Conservation (phyloP, 495 filamentous ascomycete species). For the Amniculicola lignicola region DNA sequence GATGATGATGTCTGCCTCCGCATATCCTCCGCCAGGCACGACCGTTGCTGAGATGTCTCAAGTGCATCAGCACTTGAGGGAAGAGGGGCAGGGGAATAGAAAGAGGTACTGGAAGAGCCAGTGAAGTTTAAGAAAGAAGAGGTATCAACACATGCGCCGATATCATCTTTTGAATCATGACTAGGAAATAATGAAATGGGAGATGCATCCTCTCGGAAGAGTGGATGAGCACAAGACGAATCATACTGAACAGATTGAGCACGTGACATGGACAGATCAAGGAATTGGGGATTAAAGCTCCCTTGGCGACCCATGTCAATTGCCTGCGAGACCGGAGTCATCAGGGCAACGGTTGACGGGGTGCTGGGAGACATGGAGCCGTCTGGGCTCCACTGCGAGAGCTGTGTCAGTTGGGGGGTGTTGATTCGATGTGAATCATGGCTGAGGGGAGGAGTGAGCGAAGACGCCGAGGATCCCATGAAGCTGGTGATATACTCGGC, state of each 20-base stretch:
- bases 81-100: constrained; percentile 19
- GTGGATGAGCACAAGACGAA: constrained; percentile 22
- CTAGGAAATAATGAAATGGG: constrained; percentile 21
- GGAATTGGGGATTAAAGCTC: constrained; percentile 34
- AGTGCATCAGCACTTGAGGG: constrained; percentile 24
- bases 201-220: constrained; percentile 18
- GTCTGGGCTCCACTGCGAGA: constrained; percentile 26
- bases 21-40: constrained; percentile 34
- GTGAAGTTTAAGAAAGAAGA: constrained; percentile 25
- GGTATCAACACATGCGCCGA: constrained; percentile 25
- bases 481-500: constrained; percentile 18
- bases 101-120: constrained; percentile 21
- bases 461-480: background rate
- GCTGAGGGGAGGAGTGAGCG: constrained; percentile 7
- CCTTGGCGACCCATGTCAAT: constrained; percentile 39
- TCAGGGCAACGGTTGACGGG: constrained; percentile 18
- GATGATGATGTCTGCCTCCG: constrained; percentile 29
- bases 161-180: constrained; percentile 18
- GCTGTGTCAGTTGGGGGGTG: constrained; percentile 18
- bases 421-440: background rate
- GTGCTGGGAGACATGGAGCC: constrained; percentile 31
- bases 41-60: constrained; percentile 17
- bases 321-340: constrained; percentile 25
- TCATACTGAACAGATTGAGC: constrained; percentile 37
- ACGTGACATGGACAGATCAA: constrained; percentile 34